phyloP scores from a whole-genome alignment of 2,329 filamentous ascomycete genomes.

The Paramyrothecium roridum region DNA sequence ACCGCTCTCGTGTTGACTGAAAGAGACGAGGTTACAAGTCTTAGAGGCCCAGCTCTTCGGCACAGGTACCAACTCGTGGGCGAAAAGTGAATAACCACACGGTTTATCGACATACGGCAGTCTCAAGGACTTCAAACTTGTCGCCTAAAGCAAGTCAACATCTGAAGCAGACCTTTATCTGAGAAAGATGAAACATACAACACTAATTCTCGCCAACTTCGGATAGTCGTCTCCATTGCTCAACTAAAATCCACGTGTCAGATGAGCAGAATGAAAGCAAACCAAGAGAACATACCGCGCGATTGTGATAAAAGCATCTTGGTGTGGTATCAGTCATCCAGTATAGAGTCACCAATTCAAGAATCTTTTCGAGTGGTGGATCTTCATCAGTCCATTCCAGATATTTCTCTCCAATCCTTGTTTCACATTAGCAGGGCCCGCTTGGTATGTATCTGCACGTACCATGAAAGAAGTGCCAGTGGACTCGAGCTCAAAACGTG shows the following conservation, averaged over 20 bases:
- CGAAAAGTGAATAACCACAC: slow-evolving; percentile 42
- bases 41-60: slow-evolving; percentile 30
- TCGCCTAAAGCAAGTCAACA: slow-evolving; percentile 1
- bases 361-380: slow-evolving; percentile 38
- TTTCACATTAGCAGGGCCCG: not conserved
- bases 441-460: not conserved
- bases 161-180: not conserved
- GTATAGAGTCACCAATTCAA: slow-evolving; percentile 49
- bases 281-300: slow-evolving; percentile 12
- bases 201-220: slow-evolving; percentile 12
- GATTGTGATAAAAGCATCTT: slow-evolving; percentile 47
- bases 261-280: not conserved
- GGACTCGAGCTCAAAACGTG: slow-evolving; percentile 51
- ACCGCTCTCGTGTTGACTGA: slow-evolving; percentile 12
- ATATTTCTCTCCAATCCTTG: slow-evolving; percentile 54
- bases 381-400: slow-evolving; percentile 46
- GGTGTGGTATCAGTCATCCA: slow-evolving; percentile 51
- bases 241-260: slow-evolving; percentile 1
- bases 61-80: slow-evolving; percentile 33
- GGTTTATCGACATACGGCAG: slow-evolving; percentile 32
- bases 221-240: slow-evolving; percentile 13
- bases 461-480: slow-evolving; percentile 53
- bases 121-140: slow-evolving; percentile 2
- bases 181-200: slow-evolving; percentile 1
- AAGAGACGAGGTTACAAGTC: slow-evolving; percentile 34